Percentiles rank a stretch among this genome's conserved stretches.
Conservation (phyloP, 2,329 filamentous ascomycete genomes). For the Madurella mycetomatis region DNA sequence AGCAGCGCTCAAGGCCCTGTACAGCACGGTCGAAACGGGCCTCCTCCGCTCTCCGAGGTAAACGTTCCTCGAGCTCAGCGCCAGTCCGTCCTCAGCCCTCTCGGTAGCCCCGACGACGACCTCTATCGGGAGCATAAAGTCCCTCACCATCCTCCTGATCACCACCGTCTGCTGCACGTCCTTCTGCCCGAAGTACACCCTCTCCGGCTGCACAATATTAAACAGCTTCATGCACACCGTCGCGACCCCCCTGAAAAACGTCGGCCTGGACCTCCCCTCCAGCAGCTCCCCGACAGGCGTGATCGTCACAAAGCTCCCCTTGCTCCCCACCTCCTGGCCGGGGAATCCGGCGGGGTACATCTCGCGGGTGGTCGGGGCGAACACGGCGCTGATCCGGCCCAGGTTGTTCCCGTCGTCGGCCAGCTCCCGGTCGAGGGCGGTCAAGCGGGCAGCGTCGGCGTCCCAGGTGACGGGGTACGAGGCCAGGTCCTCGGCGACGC, state of each 20-base stretch:
- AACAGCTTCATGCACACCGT: conserved; percentile 95
- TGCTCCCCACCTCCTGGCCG: conserved; percentile 66
- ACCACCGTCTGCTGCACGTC: conserved; percentile 95
- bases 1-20: conserved; percentile 63
- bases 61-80: conserved; percentile 88
- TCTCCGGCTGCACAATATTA: conserved; percentile 73
- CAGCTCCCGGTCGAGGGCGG: conserved; percentile 67
- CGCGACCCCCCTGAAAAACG: conserved; percentile 94
- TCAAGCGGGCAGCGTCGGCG: conserved; percentile 63
- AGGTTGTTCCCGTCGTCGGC: conserved; percentile 53
- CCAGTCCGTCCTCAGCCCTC: conserved; percentile 76
- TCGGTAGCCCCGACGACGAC: conserved; percentile 71
- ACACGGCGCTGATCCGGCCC: conserved; percentile 75
- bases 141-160: conserved; percentile 78
- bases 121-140: conserved; percentile 75
- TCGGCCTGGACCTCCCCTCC: conserved; percentile 80
- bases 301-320: conserved; percentile 87
- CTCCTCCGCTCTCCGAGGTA: conserved; percentile 78
- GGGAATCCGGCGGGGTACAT: conserved; percentile 86
- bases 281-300: conserved; percentile 77
- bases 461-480: conserved; percentile 92
- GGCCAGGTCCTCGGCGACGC: conserved; percentile 77
- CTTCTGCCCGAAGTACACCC: conserved; percentile 94
- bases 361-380: conserved; percentile 73
- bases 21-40: conserved; percentile 66